Evolutionary conservation across 2,329 filamentous ascomycete species (phyloP).

Genomic region (Epicoccum sorghinum): DNA sequence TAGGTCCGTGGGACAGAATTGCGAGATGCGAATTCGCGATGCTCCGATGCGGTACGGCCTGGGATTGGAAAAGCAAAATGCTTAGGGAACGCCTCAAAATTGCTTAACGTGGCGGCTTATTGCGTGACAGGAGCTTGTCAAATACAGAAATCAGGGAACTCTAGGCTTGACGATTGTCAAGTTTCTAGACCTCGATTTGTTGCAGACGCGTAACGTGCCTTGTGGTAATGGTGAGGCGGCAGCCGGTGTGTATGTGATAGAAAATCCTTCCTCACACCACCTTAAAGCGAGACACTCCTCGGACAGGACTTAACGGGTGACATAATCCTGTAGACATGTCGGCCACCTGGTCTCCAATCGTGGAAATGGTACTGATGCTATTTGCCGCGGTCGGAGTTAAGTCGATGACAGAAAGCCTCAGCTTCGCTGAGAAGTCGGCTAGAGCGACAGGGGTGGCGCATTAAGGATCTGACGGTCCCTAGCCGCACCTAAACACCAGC

Average conservation of each 20-base stretch:
- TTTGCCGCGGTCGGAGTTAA: conserved; percentile 20
- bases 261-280: background rate
- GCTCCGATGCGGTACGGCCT: conserved; percentile 12
- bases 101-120: conserved; percentile 32
- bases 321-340: conserved; percentile 29
- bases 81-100: conserved; percentile 30
- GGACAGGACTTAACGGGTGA: conserved; percentile 26
- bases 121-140: conserved; percentile 30
- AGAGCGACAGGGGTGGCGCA: conserved; percentile 34
- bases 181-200: conserved; percentile 1
- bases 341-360: conserved; percentile 8
- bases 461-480: conserved; percentile 27
- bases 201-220: conserved; percentile 7
- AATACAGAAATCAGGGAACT: background rate
- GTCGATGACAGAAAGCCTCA: conserved; percentile 21
- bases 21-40: conserved; percentile 2
- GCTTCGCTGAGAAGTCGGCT: conserved; percentile 30
- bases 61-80: conserved; percentile 19
- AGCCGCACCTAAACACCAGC: conserved; percentile 19
- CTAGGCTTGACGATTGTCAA: conserved; percentile 1
- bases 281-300: conserved; percentile 12
- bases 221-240: conserved; percentile 2
- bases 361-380: conserved; percentile 6
- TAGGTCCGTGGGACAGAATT: conserved; percentile 8
- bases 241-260: conserved; percentile 1